Evolutionary conservation across 208 protist species (phyloP), one percentile per base, ranked within the genome.

Genomic region (Zelonia costaricensis): DNA sequence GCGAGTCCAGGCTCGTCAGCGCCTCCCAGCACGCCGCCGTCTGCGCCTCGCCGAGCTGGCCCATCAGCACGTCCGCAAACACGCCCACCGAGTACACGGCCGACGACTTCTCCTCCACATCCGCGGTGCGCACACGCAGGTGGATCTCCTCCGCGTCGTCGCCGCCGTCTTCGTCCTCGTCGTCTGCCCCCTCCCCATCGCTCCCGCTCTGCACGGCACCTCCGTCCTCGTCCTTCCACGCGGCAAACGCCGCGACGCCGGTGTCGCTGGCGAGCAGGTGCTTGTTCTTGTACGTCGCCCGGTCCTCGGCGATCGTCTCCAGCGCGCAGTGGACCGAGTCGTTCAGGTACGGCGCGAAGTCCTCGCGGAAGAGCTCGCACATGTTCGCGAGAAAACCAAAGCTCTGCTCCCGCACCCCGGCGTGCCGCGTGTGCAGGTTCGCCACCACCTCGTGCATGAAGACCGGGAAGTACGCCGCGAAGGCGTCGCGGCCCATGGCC

Each of bases 311-410:
- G n/a, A 92, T 79, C 18, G 74, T 80, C 51, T 88, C 74, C 39
- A 94, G 40, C 25, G 87, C 84, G 39, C 63, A 83, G 27, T 36
- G 59, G 25, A 94, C 68, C 22, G 80, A 67, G 65, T 94, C 84
- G 51, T 80, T 74, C 18, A 96, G 74, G 57, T 83, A 89, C 13
- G 64, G 61, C 18, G 80, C 18, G 56, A 92, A 93, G 49, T 78
- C 84, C 13, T 63, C 78, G 30, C 61, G 47, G 27, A 93, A 75
- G 28, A 84, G 66, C 64, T 96, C 85, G 62, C 84, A 93, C 46
- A 93, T 76, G 58, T 94, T 94, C 20, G 81, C 72, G 22, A 90
- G 43, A 65, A 96, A 94, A 20, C 87, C 87, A 62, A 96, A 96
- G 55, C 76, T 85, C 55, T 93, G 74, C 75, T 94, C 91, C 13